A percentile compares a stretch with the other conserved stretches of the same genome.
These are phyloP conservation scores for Cladosporium cucumerinum DNA, from an alignment of 2,329 filamentous ascomycete genomes.

Conservation along the genomic window DNA sequence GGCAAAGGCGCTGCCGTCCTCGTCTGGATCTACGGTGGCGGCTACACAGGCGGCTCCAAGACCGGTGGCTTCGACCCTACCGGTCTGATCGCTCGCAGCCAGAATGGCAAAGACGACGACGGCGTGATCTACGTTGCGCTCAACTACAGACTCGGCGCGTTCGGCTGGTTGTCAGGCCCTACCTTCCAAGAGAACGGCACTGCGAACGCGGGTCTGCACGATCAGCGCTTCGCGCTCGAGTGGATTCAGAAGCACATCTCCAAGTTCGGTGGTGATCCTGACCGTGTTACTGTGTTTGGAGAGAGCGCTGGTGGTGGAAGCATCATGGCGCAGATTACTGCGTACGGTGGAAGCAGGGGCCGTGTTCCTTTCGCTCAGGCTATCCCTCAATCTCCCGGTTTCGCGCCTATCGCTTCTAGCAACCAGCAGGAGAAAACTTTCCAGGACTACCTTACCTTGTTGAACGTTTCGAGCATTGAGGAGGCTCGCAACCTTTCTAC, in stretches of 20 bases:
- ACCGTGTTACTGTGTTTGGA: slow-evolving; percentile 51
- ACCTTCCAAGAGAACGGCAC: slow-evolving; percentile 43
- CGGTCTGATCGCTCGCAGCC: slow-evolving; percentile 43
- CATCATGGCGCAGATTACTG: slow-evolving; percentile 56
- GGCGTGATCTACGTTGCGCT: slow-evolving; percentile 47
- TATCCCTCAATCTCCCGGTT: slow-evolving; percentile 48
- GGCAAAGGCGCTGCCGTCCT: slow-evolving; percentile 38
- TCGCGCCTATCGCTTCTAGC: slow-evolving; percentile 36
- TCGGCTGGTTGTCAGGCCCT: slow-evolving; percentile 48
- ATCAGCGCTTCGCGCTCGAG: slow-evolving; percentile 55
- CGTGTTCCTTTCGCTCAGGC: slow-evolving; percentile 43
- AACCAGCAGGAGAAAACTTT: slow-evolving; percentile 39
- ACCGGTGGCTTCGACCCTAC: slow-evolving; percentile 35
- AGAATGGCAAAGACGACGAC: slow-evolving; percentile 35
- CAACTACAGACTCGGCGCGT: slow-evolving; percentile 50
- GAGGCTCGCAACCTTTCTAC: slow-evolving; percentile 44
- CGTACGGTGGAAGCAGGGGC: slow-evolving; percentile 43
- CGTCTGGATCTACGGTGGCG: slow-evolving; percentile 51
- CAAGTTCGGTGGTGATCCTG: slow-evolving; percentile 52
- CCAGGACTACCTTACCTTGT: slow-evolving; percentile 39
- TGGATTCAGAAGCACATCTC: slow-evolving; percentile 56
- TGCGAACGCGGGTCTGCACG: slow-evolving; percentile 50
- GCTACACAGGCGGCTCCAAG: slow-evolving; percentile 43
- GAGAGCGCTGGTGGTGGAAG: slow-evolving; percentile 53
- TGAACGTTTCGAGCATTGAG: slow-evolving; percentile 45